A percentile compares a stretch with the other conserved stretches of the same genome.
Evolutionary conservation across 306 rosid genomes (phyloP).

Genomic region (Sesbania bispinosa): DNA sequence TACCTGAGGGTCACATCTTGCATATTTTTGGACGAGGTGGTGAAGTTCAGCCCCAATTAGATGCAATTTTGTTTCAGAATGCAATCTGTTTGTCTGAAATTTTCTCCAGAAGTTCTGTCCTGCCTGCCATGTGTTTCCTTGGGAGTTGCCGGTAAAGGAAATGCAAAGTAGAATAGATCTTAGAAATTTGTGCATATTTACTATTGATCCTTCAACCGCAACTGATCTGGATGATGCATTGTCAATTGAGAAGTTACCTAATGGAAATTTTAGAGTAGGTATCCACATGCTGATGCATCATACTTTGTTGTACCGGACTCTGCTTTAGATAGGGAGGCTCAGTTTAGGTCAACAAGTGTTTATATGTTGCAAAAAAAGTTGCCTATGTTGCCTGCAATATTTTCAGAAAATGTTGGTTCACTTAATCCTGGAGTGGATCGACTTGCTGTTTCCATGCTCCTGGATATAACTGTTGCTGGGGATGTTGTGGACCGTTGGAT

Average conservation of each 20-base stretch:
- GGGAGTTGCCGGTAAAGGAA: constrained; percentile 76
- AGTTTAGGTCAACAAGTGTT: constrained; percentile 72
- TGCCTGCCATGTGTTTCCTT: constrained; percentile 60
- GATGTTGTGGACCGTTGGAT: constrained; percentile 70
- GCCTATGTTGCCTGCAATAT: constrained; percentile 74
- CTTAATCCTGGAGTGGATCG: constrained; percentile 84
- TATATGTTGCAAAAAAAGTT: constrained; percentile 58
- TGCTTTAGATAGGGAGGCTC: constrained; percentile 68
- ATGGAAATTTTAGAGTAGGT: constrained; percentile 75
- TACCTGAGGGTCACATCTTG: constrained; percentile 61
- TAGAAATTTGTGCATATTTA: constrained; percentile 68
- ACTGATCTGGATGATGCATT: constrained; percentile 93
- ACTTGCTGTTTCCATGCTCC: constrained; percentile 71
- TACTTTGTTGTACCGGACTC: constrained; percentile 77
- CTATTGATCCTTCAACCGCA: constrained; percentile 85
- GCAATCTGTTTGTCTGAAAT: constrained; percentile 55
- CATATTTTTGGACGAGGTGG: constrained; percentile 64
- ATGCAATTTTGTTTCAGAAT: constrained; percentile 80
- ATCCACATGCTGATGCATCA: constrained; percentile 81
- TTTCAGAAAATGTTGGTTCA: constrained; percentile 72
- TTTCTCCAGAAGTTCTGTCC: constrained; percentile 56
- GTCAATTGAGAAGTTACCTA: constrained; percentile 65
- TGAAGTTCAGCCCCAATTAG: constrained; percentile 60
- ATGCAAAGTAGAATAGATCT: constrained; percentile 61
- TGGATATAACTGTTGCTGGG: constrained; percentile 59